Evolutionary conservation across 257 asterid genomes (phyloP), one percentile per base, ranked within the genome.

Genomic region (Gentiana dahurica): DNA sequence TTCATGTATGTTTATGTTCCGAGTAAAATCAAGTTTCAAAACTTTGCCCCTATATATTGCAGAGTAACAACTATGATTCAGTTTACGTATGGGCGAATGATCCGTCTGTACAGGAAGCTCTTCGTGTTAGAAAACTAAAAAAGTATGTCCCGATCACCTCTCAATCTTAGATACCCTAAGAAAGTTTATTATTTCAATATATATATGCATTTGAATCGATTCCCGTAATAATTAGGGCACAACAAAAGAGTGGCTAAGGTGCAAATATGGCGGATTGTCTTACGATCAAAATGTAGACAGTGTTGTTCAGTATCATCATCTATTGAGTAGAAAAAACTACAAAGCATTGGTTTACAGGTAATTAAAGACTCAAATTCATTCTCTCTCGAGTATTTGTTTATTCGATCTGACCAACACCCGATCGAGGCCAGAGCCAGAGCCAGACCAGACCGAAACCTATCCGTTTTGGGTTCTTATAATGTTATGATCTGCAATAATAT

Each of bases 291-390:
- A 66, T 37, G 33, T 47, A 6, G 8, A 32, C 36, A 59, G 51
- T 37, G 62, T 51, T 7, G 4, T 60, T 6, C 46, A 41, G 7
- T 59, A 59, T 58, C 76, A 71, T 65, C 45, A 62, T 11, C 49
- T 55, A 24, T 49, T 71, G 15, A 61, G 47, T 36, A 15, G 34
- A 51, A 35, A 53, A 62, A 33, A 37, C 12, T 55, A 34, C 3
- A 39, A 57, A 61, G 72, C 57, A 36, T 62, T 71, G 48, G 62
- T 71, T 12, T 66, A 62, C 13, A 71, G 72, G 72, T 54, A 50
- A n/a, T n/a, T n/a, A n/a, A 57, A 35, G n/a, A 24, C 24, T 24
- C 24, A 24, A 24, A 24, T 24, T 24, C 24, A 24, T 24, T 24
- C 24, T 24, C 24, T 24, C 24, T 24, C 24, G 24, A 24, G 24